Percentiles rank a stretch among this genome's conserved stretches.
These are phyloP conservation scores for Citrus cavaleriei DNA, from an alignment of 345 rosid genomes.

Conservation along the genomic window DNA sequence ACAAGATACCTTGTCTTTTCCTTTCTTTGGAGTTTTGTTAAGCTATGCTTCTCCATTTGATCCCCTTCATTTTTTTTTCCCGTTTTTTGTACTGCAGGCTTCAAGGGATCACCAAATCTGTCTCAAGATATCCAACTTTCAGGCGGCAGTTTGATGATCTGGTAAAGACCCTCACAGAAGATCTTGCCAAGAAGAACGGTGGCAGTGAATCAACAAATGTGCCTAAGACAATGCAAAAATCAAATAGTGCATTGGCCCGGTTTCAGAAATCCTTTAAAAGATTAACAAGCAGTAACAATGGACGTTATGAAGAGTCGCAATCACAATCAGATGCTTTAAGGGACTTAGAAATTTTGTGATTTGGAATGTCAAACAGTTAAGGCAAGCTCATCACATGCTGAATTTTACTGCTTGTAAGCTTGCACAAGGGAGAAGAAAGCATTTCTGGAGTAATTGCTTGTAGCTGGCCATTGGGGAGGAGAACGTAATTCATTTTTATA, in stretches of 20 bases:
- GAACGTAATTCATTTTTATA: neutral
- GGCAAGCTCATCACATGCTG: neutral
- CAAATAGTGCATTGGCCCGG: conserved; percentile 53
- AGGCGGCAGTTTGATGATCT: conserved; percentile 59
- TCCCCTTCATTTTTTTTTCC: neutral
- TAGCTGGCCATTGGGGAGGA: neutral
- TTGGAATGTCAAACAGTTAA: neutral
- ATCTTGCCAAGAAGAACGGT: conserved; percentile 51
- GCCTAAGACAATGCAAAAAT: conserved; percentile 34
- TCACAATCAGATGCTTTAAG: conserved; percentile 19
- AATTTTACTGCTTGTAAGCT: neutral
- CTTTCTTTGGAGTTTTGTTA: neutral
- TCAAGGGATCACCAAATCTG: conserved; percentile 74
- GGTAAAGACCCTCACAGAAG: conserved; percentile 48
- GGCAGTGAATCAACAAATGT: conserved; percentile 21
- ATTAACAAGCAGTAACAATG: conserved; percentile 42
- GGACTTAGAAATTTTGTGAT: conserved; percentile 43
- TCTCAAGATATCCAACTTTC: conserved; percentile 83
- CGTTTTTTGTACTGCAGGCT: conserved; percentile 37
- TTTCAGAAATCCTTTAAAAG: conserved; percentile 56
- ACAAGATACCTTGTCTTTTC: neutral
- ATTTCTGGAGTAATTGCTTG: neutral
- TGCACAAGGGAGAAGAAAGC: neutral
- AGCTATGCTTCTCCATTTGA: neutral
- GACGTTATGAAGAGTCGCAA: conserved; percentile 46